A percentile compares a stretch with the other conserved stretches of the same genome.
Evolutionary conservation across 768 basidiomycete genomes (phyloP).

Genomic region (Trametes elegans): DNA sequence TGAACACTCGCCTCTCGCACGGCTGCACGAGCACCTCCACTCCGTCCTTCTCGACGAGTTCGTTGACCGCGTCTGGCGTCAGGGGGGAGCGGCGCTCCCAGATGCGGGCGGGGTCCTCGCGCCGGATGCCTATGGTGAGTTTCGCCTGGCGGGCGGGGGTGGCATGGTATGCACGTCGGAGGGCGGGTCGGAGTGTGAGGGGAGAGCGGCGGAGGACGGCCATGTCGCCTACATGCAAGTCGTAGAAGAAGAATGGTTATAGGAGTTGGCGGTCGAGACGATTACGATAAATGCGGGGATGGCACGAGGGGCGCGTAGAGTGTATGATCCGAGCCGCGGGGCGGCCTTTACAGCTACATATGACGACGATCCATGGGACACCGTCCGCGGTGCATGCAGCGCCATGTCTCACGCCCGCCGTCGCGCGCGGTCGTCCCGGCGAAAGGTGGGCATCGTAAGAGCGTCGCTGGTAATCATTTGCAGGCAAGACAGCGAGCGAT

Average conservation of each 20-base stretch:
- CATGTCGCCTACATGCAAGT: conserved; percentile 14
- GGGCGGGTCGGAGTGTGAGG: conserved; percentile 1
- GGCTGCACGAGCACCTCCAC: conserved; percentile 73
- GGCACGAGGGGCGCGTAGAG: conserved; percentile 10
- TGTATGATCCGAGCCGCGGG: conserved; percentile 17
- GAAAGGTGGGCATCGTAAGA: no score
- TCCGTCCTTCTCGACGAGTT: conserved; percentile 53
- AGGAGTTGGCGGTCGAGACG: neutral
- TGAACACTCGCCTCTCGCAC: conserved; percentile 74
- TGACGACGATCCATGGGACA: neutral
- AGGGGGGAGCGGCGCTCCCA: conserved; percentile 89
- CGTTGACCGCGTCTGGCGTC: conserved; percentile 69
- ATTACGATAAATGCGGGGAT: neutral
- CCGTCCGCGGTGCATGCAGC: neutral
- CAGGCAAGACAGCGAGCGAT: neutral
- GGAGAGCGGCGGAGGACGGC: conserved; percentile 20
- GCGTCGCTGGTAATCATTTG: no score
- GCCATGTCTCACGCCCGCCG: neutral
- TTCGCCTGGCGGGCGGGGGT: conserved; percentile 2
- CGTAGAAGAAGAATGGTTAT: neutral
- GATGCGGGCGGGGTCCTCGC: conserved; percentile 75
- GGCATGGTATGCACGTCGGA: conserved; percentile 8
- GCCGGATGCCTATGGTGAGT: conserved; percentile 56
- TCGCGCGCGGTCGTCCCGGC: no score
- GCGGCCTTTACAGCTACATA: neutral